A percentile compares a stretch with the other conserved stretches of the same genome.
Evolutionary conservation across 495 filamentous ascomycete genomes (phyloP).

Genomic region (Neurospora sp.): DNA sequence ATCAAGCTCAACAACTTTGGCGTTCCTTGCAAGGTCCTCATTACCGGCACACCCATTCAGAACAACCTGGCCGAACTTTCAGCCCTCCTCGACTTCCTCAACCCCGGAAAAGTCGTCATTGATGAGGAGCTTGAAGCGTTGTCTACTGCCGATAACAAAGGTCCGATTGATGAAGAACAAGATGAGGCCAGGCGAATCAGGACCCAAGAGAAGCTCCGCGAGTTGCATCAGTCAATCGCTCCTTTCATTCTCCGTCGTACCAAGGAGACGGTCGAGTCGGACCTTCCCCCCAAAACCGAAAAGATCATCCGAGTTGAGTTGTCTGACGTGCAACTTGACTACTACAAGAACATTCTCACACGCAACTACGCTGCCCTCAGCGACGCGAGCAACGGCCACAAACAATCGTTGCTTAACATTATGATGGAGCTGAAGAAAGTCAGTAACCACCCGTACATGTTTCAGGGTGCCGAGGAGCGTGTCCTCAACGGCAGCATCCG

Average conservation of each 20-base stretch:
- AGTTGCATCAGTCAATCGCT: slow-evolving; percentile 64
- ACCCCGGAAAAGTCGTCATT: slow-evolving; percentile 76
- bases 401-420: slow-evolving; percentile 93
- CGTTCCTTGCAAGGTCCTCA: slow-evolving; percentile 75
- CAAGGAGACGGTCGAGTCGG: slow-evolving; percentile 93
- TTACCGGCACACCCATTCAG: slow-evolving; percentile 95
- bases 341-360: slow-evolving; percentile 97
- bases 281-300: slow-evolving; percentile 90
- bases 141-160: slow-evolving; percentile 30
- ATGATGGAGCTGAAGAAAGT: slow-evolving; percentile 99
- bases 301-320: slow-evolving; percentile 97
- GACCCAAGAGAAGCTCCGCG: slow-evolving; percentile 38
- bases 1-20: slow-evolving; percentile 73
- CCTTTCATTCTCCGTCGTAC: slow-evolving; percentile 95
- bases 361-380: slow-evolving; percentile 93
- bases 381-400: slow-evolving; percentile 75
- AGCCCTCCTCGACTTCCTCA: slow-evolving; percentile 89
- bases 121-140: slow-evolving; percentile 75
- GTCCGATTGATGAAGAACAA: slow-evolving; percentile 14
- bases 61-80: slow-evolving; percentile 90
- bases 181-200: slow-evolving; percentile 27
- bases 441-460: slow-evolving; percentile 98
- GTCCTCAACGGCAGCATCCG: slow-evolving; percentile 65
- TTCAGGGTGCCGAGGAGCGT: slow-evolving; percentile 81
- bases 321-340: slow-evolving; percentile 90